Base-by-base conservation (phyloP, 306 rosid genomes). In the Sesbania bispinosa region DNA sequence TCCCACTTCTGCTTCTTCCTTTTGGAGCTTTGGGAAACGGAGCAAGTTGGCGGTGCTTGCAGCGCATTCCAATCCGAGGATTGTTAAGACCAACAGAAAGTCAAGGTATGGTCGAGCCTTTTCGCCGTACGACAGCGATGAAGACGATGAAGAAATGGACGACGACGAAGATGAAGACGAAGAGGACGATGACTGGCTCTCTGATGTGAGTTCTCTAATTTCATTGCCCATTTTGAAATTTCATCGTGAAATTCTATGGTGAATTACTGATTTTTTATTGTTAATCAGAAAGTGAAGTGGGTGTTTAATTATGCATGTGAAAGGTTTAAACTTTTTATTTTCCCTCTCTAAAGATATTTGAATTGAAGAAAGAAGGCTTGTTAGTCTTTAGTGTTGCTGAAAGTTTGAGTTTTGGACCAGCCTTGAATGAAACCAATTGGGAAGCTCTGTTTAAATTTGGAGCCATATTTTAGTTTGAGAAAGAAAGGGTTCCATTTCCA, bases 61-160 rank as follows among this genome's bases (percentile, higher is more conserved):
- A 0, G 83, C 91, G 6, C 99, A 94, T 83, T 89, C 99, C 73
- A 94, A 77, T 79, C 86, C 91, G 0, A 86, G 41, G 16, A 77
- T 94, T 79, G 73, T 91, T 73, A 94, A 94, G 82, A 82, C 86
- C 68, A 91, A 91, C 78, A 48, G 88, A 41, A 79, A 78, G 78
- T 85, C 96, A 1, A 73, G 81, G 71, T 82, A 74, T 41, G 91
- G 95, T n/a, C 76, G 80, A 52, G 23, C 66, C 19, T 61, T 88
- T 38, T 86, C 85, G 0, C 84, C 87, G 0, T 87, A 86, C 50
- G 88, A 90, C 45, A 33, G 45, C n/a, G 96, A 88, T 13, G 86
- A 67, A 2, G 85, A 83, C 1, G 68, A 71, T 4, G 87, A 75
- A 0, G 82, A 27, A 4, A 51, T 32, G 6, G 81, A 67, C 0